These are phyloP conservation scores for Clarireedia homoeocarpa DNA, from an alignment of 2,329 filamentous ascomycete species.

Conservation along the genomic window DNA sequence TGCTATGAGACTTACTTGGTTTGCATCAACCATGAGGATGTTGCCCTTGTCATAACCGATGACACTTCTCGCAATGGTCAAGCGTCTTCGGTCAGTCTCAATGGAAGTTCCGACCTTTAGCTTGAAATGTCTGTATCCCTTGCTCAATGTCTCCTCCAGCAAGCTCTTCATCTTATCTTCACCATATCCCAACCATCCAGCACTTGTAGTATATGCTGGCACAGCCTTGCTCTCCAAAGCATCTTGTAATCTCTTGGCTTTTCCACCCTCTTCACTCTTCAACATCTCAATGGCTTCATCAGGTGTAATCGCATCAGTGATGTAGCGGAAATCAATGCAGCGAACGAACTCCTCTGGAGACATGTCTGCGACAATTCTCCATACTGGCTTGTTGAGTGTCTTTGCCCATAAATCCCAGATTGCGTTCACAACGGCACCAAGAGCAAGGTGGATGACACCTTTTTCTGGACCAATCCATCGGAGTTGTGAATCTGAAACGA, in stretches of 20 bases:
- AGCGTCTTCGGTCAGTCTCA: conserved; percentile 61
- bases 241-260: conserved; percentile 63
- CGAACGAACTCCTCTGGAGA: conserved; percentile 76
- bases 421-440: conserved; percentile 83
- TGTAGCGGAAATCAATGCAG: conserved; percentile 92
- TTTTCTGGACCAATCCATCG: conserved; percentile 94
- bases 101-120: conserved; percentile 75
- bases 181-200: conserved; percentile 85
- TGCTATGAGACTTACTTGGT: conserved; percentile 50
- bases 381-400: conserved; percentile 76
- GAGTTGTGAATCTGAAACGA: conserved; percentile 85
- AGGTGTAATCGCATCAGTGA: conserved; percentile 85
- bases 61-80: conserved; percentile 68
- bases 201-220: conserved; percentile 83
- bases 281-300: conserved; percentile 72
- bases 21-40: conserved; percentile 87
- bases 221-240: conserved; percentile 69
- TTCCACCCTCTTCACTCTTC: conserved; percentile 55
- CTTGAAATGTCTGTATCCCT: conserved; percentile 84
- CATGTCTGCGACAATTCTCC: conserved; percentile 87
- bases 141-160: conserved; percentile 63
- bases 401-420: conserved; percentile 97
- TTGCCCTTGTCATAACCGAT: conserved; percentile 68
- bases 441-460: conserved; percentile 85
- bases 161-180: conserved; percentile 78